Evolutionary conservation across 2,329 filamentous ascomycete species (phyloP).

Genomic region (Penicillium verrucosum): DNA sequence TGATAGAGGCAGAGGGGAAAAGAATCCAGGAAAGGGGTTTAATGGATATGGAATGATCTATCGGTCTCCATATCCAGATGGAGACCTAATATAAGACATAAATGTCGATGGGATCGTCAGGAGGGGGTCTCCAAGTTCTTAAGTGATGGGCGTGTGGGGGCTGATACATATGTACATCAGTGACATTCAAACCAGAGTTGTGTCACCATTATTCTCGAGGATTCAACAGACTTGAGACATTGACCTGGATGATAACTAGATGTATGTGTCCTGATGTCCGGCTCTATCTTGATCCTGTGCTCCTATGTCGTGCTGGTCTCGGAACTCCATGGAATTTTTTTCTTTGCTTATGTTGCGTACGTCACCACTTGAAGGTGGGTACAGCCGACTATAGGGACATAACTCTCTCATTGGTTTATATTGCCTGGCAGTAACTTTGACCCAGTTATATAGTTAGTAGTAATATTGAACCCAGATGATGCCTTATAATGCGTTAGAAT

Average conservation of each 20-base stretch:
- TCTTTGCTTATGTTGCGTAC: background rate
- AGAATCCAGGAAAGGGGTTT: background rate
- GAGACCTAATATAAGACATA: background rate
- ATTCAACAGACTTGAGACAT: background rate
- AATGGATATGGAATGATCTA: background rate
- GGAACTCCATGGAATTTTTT: background rate
- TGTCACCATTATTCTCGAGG: slow-evolving; percentile 9
- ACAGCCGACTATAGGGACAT: too few relatives aligned
- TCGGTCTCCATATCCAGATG: slow-evolving; percentile 8
- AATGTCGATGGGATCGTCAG: background rate
- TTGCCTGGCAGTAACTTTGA: too few relatives aligned
- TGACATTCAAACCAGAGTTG: background rate
- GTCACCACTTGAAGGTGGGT: background rate
- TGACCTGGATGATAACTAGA: background rate
- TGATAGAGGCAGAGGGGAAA: slow-evolving; percentile 18
- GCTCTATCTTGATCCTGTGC: background rate
- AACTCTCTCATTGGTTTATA: too few relatives aligned
- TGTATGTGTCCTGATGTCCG: background rate
- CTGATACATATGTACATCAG: background rate
- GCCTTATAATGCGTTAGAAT: too few relatives aligned
- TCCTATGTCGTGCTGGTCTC: background rate
- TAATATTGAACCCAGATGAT: too few relatives aligned
- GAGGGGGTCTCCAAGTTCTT: slow-evolving; percentile 3
- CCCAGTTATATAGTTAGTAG: too few relatives aligned
- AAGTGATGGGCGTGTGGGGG: slow-evolving; percentile 11